Base-by-base conservation (phyloP, 352 stramenopile genomes). In the Phytophthora sp. region DNA sequence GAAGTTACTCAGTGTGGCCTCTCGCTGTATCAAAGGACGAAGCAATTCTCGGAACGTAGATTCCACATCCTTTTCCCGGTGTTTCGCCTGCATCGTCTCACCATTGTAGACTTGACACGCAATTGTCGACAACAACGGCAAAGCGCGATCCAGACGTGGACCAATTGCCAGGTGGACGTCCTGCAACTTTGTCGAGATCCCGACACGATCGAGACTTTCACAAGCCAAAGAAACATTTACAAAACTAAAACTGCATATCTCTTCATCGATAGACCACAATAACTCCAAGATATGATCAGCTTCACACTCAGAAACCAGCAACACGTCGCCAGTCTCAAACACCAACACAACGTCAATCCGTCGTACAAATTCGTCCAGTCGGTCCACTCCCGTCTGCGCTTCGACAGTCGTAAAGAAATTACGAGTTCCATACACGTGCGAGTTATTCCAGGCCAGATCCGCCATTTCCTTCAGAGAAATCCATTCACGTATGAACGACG, bases 331-430 rank as follows among this genome's bases (percentile, higher is more conserved):
- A 47, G 88, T 83, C 4, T 50, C 15, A 42, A 88, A 87, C 2
- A 82, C 23, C 15, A 89, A 47, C 4, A 84, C 29, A 9, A 63
- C 56, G 38, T 88, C 74, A 46, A 77, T 65, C 30, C 80, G 33
- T 11, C 79, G 78, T 7, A 67, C 3, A 23, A 74, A 77, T 3
- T 66, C 57, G 20, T 72, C 70, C 62, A 74, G 7, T 7, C 26
- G 8, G 13, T 44, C 16, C 8, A 27, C 2, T 13, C 24, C 21
- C 16, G 2, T 1, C 16, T 20, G 33, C 13, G 38, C 41, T 4
- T 51, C 15, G 11, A 74, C 58, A 0, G 72, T 77, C 29, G 35
- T 36, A n/a, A 79, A 87, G 50, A 89, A 87, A 57, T 88, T 89
- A 4, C 38, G 30, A 1, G 78, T 84, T 15, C 72, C 75, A 20